Base-by-base conservation (phyloP, 1,284 basidiomycete genomes). In the Cryptococcus sp. region DNA sequence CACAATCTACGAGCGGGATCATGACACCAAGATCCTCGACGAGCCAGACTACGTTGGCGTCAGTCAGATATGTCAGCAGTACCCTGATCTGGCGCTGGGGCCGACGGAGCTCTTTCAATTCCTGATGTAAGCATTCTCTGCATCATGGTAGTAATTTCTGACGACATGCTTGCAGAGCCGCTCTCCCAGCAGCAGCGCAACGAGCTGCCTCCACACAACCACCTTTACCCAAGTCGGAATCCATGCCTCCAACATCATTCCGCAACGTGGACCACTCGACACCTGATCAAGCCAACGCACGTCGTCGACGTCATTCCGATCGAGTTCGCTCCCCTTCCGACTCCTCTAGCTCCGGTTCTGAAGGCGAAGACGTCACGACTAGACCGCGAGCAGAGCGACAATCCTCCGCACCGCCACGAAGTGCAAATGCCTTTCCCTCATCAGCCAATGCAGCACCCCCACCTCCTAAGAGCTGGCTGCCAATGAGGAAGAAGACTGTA, bases 311-410 rank as follows among this genome's bases (percentile, higher is more conserved):
- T 6, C 57, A 64, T 19, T 76, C 73, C 7, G 71, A 74, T 48
- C 67, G 76, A 7, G 68, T 78, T 45, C 67, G 69, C 8, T 74
- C 75, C 5, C 70, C 73, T 4, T 75, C 73, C 0, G 76, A 76
- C 51, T 68, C 69, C 5, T 73, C 73, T 4, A 59, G 61, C 22
- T 66, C 68, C 16, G 65, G 65, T 5, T 73, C 69, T 10, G 64
- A 66, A 1, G 65, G 67, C 6, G 71, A 71, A 20, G 62, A 63
- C 40, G 53, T 53, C 16, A 45, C 44, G 22, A 31, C 45, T 45
- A 25, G 41, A 20, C 44, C 47, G 42, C 42, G 60, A 51, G n/a
- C 51, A 11, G 49, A 58, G 1, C 57, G 70, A 20, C 69, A 67
- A 20, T 35, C 44, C 10, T 69, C 68, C 16, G 66, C 64, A 10